Percentiles rank a stretch among this genome's conserved stretches.
Conservation (phyloP, 2,329 filamentous ascomycete species). For the Fusarium decemcellulare region DNA sequence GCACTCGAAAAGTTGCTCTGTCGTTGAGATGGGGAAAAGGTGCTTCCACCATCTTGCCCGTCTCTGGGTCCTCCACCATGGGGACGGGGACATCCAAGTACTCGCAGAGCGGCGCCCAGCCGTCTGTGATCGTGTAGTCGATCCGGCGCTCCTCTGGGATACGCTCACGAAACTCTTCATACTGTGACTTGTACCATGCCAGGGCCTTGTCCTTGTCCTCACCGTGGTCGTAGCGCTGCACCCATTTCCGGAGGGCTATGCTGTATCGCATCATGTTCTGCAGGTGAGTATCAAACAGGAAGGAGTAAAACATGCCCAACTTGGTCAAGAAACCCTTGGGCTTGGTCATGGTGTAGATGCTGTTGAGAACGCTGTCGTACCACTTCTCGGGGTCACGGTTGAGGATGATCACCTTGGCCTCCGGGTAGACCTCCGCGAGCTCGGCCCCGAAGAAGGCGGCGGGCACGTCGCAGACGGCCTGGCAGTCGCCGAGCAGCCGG, state of each 20-base stretch:
- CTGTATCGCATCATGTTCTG: slow-evolving; percentile 47
- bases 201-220: slow-evolving; percentile 55
- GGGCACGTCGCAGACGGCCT: slow-evolving; percentile 70
- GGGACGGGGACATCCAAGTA: slow-evolving; percentile 57
- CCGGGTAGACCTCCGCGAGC: slow-evolving; percentile 51
- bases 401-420: slow-evolving; percentile 57
- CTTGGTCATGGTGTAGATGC: slow-evolving; percentile 49
- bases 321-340: slow-evolving; percentile 42
- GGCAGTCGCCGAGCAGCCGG: slow-evolving; percentile 59
- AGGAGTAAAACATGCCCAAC: slow-evolving; percentile 48
- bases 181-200: slow-evolving; percentile 55
- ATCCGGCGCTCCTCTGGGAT: slow-evolving; percentile 53
- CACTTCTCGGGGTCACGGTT: slow-evolving; percentile 57
- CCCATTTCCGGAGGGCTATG: slow-evolving; percentile 43
- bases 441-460: slow-evolving; percentile 64
- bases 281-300: slow-evolving; percentile 44
- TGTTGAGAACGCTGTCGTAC: slow-evolving; percentile 47
- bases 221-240: slow-evolving; percentile 50
- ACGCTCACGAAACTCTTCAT: slow-evolving; percentile 52
- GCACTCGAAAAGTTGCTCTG: slow-evolving; percentile 41
- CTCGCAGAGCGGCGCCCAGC: slow-evolving; percentile 59
- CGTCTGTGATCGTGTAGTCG: slow-evolving; percentile 56
- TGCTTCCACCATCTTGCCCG: slow-evolving; percentile 49
- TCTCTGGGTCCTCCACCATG: slow-evolving; percentile 47
- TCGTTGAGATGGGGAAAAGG: slow-evolving; percentile 54